A percentile compares a stretch with the other conserved stretches of the same genome.
These are phyloP conservation scores for Solanum lycopersicoides DNA, from an alignment of 257 asterid genomes.

Conservation along the genomic window DNA sequence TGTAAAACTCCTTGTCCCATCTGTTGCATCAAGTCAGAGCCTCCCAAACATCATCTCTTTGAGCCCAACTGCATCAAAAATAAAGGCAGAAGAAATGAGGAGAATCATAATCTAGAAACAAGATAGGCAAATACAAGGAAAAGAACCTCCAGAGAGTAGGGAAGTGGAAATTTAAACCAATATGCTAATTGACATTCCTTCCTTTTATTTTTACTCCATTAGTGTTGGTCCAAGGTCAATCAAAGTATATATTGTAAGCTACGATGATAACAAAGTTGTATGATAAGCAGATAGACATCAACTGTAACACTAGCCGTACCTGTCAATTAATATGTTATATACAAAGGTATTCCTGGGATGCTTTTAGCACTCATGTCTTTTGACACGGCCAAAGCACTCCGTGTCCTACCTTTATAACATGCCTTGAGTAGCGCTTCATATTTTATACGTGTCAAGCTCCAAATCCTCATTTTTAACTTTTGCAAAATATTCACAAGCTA, in stretches of 20 bases:
- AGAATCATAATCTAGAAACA: not conserved
- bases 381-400: conserved; percentile 90
- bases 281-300: not conserved
- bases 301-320: conserved; percentile 30
- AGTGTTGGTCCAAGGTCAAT: not conserved
- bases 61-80: conserved; percentile 66
- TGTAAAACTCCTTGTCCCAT: conserved; percentile 81
- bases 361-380: conserved; percentile 72
- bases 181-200: not conserved
- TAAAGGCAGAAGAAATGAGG: not conserved
- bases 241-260: not conserved
- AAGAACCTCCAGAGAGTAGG: not conserved
- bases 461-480: conserved; percentile 71
- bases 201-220: not conserved
- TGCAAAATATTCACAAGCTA: conserved; percentile 79
- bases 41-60: conserved; percentile 96
- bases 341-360: conserved; percentile 70
- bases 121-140: not conserved
- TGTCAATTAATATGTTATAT: conserved; percentile 84
- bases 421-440: conserved; percentile 91
- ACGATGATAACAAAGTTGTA: not conserved
- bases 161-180: not conserved
- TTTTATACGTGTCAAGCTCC: conserved; percentile 64
- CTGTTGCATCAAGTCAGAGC: conserved; percentile 95
- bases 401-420: conserved; percentile 89